Evolutionary conservation across 805 yeast species (phyloP), one percentile per base, ranked within the genome.

Genomic region (Hanseniaspora clermontiae): DNA sequence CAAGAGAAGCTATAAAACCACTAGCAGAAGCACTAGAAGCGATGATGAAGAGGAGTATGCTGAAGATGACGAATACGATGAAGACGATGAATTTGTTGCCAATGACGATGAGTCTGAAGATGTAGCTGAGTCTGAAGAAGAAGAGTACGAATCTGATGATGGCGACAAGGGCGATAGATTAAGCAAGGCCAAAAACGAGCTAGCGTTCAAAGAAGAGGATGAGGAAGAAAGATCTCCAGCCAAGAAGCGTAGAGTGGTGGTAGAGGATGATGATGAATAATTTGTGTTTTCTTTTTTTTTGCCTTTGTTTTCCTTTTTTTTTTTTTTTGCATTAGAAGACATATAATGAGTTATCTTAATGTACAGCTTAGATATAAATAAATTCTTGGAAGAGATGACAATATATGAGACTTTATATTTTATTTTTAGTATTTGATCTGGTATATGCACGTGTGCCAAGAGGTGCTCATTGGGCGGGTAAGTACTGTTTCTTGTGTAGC

Each of bases 251-350:
- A 57, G 40, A 27, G 29, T 36, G 5, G 77, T 78, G 49, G 72
- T 77, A 50, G 77, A 76, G 12, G 75, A 76, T 37, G 82, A 80
- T 48, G 84, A 80, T 7, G 83, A 78, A 10, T 82, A 77, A 52
- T 36, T 3, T 27, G 9, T 38, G 36, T 32, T n/a, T n/a, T n/a
- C n/a, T n/a, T n/a, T n/a, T n/a, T n/a, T n/a, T n/a, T n/a, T n/a
- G n/a, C n/a, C n/a, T n/a, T n/a, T n/a, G n/a, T n/a, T n/a, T n/a
- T n/a, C n/a, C n/a, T n/a, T n/a, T n/a, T n/a, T n/a, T n/a, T n/a
- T n/a, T n/a, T n/a, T n/a, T n/a, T n/a, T n/a, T n/a, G n/a, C n/a
- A n/a, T n/a, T n/a, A n/a, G n/a, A n/a, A n/a, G n/a, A n/a, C n/a
- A n/a, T n/a, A n/a, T n/a, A n/a, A n/a, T n/a, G n/a, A n/a, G n/a